Evolutionary conservation across 2,329 filamentous ascomycete genomes (phyloP).

Genomic region (Sporothrix sp.): DNA sequence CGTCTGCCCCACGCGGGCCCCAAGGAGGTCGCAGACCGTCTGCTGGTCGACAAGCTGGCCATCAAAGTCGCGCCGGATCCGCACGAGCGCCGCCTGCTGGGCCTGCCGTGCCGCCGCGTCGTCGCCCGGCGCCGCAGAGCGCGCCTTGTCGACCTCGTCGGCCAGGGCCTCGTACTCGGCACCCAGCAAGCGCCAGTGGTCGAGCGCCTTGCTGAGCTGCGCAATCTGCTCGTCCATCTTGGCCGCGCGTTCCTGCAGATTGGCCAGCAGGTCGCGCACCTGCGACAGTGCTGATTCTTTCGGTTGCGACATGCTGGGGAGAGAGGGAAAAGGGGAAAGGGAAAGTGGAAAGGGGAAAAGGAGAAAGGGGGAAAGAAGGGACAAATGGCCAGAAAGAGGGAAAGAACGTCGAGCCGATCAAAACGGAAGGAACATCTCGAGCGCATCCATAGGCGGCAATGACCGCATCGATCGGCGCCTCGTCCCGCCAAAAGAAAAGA

Average conservation of each 20-base stretch:
- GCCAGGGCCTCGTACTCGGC: slow-evolving; percentile 84
- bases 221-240: slow-evolving; percentile 67
- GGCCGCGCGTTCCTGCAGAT: slow-evolving; percentile 65
- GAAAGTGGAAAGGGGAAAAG: not conserved
- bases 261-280: slow-evolving; percentile 44
- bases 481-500: not conserved
- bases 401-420: not conserved
- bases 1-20: slow-evolving; percentile 25
- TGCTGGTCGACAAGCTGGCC: slow-evolving; percentile 53
- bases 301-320: not conserved
- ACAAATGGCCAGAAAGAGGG: not conserved
- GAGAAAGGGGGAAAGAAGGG: not conserved
- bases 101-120: not conserved
- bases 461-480: not conserved
- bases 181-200: slow-evolving; percentile 86
- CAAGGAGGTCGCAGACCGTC: slow-evolving; percentile 43
- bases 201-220: slow-evolving; percentile 64
- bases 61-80: slow-evolving; percentile 48
- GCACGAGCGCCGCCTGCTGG: slow-evolving; percentile 43
- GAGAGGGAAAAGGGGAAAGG: not conserved
- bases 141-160: slow-evolving; percentile 52
- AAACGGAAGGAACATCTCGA: not conserved
- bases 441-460: not conserved
- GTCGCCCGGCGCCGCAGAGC: slow-evolving; percentile 29
- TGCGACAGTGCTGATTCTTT: not conserved